phyloP scores from a whole-genome alignment of 768 basidiomycete genomes.

The Lactarius akahatsu region DNA sequence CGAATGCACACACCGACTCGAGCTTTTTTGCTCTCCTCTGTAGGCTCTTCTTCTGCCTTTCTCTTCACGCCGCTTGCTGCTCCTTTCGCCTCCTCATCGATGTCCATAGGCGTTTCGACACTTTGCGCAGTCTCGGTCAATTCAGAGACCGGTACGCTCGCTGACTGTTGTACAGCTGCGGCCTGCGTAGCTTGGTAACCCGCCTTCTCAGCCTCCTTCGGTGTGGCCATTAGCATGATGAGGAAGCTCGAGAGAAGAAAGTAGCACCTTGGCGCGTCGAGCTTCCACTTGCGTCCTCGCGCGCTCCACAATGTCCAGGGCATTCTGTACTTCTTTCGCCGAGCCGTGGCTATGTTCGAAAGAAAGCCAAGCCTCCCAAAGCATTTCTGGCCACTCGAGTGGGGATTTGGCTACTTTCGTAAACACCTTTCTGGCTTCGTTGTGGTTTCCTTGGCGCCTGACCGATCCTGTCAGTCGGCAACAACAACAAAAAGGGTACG shows the following conservation, averaged over 20 bases:
- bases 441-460: conserved; percentile 53
- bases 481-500: not conserved
- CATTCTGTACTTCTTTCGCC: conserved; percentile 60
- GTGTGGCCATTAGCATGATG: not conserved
- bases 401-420: conserved; percentile 63
- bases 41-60: conserved; percentile 53
- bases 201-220: conserved; percentile 64
- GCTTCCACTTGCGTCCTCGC: conserved; percentile 62
- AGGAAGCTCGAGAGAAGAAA: conserved; percentile 5
- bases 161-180: conserved; percentile 42
- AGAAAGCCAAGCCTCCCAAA: conserved; percentile 88
- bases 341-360: conserved; percentile 86
- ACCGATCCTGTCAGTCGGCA: conserved; percentile 5
- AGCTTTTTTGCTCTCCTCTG: conserved; percentile 57
- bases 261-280: conserved; percentile 59
- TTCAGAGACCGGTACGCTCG: conserved; percentile 36
- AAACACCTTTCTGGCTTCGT: conserved; percentile 67
- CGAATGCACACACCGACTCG: conserved; percentile 51
- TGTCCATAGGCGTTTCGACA: conserved; percentile 42
- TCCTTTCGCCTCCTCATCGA: conserved; percentile 39
- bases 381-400: conserved; percentile 92
- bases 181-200: conserved; percentile 51
- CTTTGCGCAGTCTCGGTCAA: conserved; percentile 15
- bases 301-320: conserved; percentile 62
- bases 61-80: conserved; percentile 56